Evolutionary conservation across 495 filamentous ascomycete species (phyloP).

Genomic region (Immersiella caudata): DNA sequence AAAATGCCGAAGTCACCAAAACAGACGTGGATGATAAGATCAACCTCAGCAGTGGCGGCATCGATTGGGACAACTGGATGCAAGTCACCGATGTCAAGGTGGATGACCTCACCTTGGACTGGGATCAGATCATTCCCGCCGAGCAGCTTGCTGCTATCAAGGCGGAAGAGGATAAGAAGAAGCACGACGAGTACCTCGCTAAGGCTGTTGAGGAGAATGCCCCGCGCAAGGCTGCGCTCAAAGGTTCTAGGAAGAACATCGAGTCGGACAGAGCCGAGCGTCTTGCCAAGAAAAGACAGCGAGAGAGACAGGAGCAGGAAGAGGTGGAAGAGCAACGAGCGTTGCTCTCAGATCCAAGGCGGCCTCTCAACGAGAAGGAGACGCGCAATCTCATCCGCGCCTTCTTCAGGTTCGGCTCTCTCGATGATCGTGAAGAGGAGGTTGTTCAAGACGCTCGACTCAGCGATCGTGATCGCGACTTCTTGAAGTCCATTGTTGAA

Average conservation of each 20-base stretch:
- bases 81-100: constrained; percentile 94
- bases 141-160: constrained; percentile 87
- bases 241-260: constrained; percentile 60
- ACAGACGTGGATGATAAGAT: constrained; percentile 76
- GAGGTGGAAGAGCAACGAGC: constrained; percentile 63
- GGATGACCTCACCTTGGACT: constrained; percentile 75
- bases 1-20: constrained; percentile 92
- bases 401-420: constrained; percentile 83
- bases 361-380: constrained; percentile 86
- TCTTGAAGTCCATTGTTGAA: constrained; percentile 65
- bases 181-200: constrained; percentile 79
- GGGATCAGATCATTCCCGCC: constrained; percentile 98
- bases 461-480: constrained; percentile 73
- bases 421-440: constrained; percentile 84
- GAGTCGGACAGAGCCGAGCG: constrained; percentile 80
- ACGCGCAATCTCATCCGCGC: constrained; percentile 85
- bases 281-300: constrained; percentile 87
- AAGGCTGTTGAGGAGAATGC: constrained; percentile 82
- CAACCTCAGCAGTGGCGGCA: constrained; percentile 67
- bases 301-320: constrained; percentile 67
- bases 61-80: constrained; percentile 94
- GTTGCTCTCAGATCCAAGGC: constrained; percentile 72
- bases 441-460: constrained; percentile 84
- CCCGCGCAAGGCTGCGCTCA: constrained; percentile 72
- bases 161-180: constrained; percentile 80